phyloP scores from a whole-genome alignment of 176 grass and related monocot species.

The Triticum dicoccoides region DNA sequence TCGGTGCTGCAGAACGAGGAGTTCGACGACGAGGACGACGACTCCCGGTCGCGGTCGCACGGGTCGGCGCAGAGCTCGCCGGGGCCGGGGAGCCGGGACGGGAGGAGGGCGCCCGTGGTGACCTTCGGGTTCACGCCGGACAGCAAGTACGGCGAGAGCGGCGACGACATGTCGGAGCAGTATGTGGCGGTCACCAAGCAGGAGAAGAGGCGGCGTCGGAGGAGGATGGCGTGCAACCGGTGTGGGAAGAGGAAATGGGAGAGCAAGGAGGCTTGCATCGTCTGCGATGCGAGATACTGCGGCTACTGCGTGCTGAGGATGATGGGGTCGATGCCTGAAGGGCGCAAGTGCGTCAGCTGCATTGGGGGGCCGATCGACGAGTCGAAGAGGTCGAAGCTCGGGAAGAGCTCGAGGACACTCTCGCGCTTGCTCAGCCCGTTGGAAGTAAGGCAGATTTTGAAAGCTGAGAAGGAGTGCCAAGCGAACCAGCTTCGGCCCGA shows the following conservation, averaged over 20 bases:
- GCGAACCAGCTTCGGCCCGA: conserved; percentile 89
- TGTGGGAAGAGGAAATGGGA: conserved; percentile 96
- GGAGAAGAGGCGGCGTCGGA: conserved; percentile 13
- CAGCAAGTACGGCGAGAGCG: conserved; percentile 50
- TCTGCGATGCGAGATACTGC: conserved; percentile 83
- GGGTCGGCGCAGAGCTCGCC: conserved; percentile 56
- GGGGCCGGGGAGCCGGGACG: conserved; percentile 28
- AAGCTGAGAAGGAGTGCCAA: conserved; percentile 93
- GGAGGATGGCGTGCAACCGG: conserved; percentile 53
- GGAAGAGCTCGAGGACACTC: conserved; percentile 80
- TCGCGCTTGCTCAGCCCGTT: conserved; percentile 62
- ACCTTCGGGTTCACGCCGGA: conserved; percentile 59
- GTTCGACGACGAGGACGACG: conserved; percentile 51
- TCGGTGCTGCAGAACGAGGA: conserved; percentile 77
- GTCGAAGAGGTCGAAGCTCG: conserved; percentile 68
- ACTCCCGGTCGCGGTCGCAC: conserved; percentile 51
- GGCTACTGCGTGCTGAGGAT: conserved; percentile 79
- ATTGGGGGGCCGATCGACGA: conserved; percentile 86
- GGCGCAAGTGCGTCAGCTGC: conserved; percentile 79
- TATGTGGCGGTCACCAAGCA: conserved; percentile 52
- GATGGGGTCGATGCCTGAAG: conserved; percentile 99
- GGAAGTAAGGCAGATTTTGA: conserved; percentile 95
- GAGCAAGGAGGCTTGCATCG: conserved; percentile 77
- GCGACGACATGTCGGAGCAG: conserved; percentile 50
- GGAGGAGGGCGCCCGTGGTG: conserved; percentile 53